Base-by-base conservation (phyloP, 192 early-diverging fungal genomes). In the Pilaira anomala region DNA sequence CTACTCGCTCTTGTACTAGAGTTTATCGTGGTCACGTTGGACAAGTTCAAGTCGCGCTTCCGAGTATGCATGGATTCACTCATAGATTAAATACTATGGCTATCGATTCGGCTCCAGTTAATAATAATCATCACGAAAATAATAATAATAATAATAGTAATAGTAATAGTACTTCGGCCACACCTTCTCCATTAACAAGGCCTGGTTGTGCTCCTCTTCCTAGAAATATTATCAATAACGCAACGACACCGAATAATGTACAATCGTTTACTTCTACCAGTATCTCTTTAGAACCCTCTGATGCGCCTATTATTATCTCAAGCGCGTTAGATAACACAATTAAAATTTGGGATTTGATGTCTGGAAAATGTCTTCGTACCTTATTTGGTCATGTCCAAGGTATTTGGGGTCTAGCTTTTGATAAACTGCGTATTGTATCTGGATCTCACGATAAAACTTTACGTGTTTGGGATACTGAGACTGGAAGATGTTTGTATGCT, bases 291-390 rank as follows among this genome's bases (percentile, higher is more conserved):
- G 18, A 18, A 4, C 13, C 13, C 9, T 46, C 44, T 2, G 44
- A 46, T 52, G 16, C 48, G 16, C 69, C 79, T 0, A 73, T 87
- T 44, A 77, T 98, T 70, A 84, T 97, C 28, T 91, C 91, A 7
- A 92, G 93, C 13, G 86, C 86, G n/a, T 73, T 91, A 8, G 97
- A 97, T 60, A 85, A 87, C 57, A 93, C 85, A 0, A 81, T 98
- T 63, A 91, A 90, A 40, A 83, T 98, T 16, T 98, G 94, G 94
- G 87, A 92, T 66, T 77, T 92, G n/a, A 80, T 85, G 52, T 85
- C 84, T 6, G 94, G 93, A 16, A 69, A 88, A 58, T 89, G 83
- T 26, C 59, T 92, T 11, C 80, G 81, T 48, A 89, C 88, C 1
- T 68, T 95, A 21, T 91, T 90, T 81, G 92, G 90, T 1, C 91